A percentile compares a stretch with the other conserved stretches of the same genome.
phyloP scores from a whole-genome alignment of 495 filamentous ascomycete genomes.

The Amphirosellinia nigrospora region DNA sequence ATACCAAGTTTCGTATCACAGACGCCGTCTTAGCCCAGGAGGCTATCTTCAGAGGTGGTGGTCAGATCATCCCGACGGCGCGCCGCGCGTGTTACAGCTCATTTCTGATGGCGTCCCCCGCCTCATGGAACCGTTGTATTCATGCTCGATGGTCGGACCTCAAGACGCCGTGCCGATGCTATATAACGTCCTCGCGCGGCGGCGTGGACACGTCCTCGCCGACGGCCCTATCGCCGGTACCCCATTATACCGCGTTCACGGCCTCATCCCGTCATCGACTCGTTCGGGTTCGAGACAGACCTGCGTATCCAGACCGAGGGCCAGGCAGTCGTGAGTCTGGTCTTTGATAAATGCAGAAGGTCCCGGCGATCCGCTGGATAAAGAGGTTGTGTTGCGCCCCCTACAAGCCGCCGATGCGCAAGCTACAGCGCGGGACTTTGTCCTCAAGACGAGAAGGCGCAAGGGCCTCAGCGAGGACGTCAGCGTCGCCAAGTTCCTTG shows the following conservation, averaged over 20 bases:
- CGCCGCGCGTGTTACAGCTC: constrained; percentile 90
- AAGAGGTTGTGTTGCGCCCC: constrained; percentile 78
- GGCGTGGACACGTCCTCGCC: constrained; percentile 88
- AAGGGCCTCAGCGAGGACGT: constrained; percentile 97
- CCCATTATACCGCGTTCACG: constrained; percentile 88
- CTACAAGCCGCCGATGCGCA: constrained; percentile 85
- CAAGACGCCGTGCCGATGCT: constrained; percentile 86
- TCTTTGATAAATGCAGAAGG: constrained; percentile 94
- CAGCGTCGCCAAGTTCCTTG: constrained; percentile 91
- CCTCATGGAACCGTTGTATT: constrained; percentile 95
- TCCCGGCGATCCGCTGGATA: constrained; percentile 93
- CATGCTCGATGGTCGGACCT: constrained; percentile 89
- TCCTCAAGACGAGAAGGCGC: constrained; percentile 89
- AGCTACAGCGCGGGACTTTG: constrained; percentile 92
- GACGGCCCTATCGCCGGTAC: constrained; percentile 95
- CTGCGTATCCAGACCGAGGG: constrained; percentile 95
- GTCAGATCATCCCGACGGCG: constrained; percentile 95
- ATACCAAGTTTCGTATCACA: constrained; percentile 93
- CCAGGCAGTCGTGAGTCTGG: constrained; percentile 85
- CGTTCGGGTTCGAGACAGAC: constrained; percentile 97
- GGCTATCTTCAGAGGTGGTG: constrained; percentile 91
- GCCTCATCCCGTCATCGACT: constrained; percentile 93
- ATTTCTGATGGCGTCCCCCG: constrained; percentile 95
- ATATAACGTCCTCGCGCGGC: constrained; percentile 88
- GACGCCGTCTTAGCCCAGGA: constrained; percentile 86